A percentile compares a stretch with the other conserved stretches of the same genome.
phyloP scores from a whole-genome alignment of 352 stramenopile species.

The Elongisporangium undulatum region DNA sequence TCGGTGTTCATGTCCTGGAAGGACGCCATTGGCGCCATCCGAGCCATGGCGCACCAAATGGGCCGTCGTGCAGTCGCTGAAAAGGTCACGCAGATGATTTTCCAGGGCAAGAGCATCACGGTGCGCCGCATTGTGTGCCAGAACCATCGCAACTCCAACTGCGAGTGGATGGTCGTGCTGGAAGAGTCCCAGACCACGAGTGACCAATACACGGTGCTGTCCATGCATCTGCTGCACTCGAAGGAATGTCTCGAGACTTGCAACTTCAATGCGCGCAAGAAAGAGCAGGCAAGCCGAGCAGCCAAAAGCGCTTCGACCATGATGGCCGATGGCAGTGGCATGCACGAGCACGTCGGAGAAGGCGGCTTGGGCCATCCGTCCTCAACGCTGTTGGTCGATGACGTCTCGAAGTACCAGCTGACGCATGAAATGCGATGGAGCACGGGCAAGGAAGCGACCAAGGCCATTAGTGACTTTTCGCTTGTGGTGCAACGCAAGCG shows the following conservation, averaged over 20 bases:
- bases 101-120: slow-evolving; percentile 35
- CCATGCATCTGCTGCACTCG: slow-evolving; percentile 54
- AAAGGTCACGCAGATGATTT: slow-evolving; percentile 39
- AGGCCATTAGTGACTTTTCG: slow-evolving; percentile 71
- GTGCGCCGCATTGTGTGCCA: slow-evolving; percentile 59
- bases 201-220: slow-evolving; percentile 50
- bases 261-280: slow-evolving; percentile 67
- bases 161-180: slow-evolving; percentile 55
- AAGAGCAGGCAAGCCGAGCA: slow-evolving; percentile 10
- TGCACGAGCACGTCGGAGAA: slow-evolving; percentile 1
- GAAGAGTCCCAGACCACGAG: slow-evolving; percentile 33
- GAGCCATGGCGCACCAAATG: slow-evolving; percentile 48
- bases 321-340: slow-evolving; percentile 4
- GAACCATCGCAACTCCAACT: slow-evolving; percentile 74
- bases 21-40: slow-evolving; percentile 43
- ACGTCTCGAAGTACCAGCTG: slow-evolving; percentile 62
- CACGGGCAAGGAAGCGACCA: slow-evolving; percentile 72
- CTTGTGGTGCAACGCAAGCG: slow-evolving; percentile 78
- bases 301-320: not conserved
- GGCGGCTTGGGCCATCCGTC: slow-evolving; percentile 13
- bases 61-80: slow-evolving; percentile 49
- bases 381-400: slow-evolving; percentile 45
- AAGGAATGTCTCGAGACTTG: slow-evolving; percentile 75
- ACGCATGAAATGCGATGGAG: slow-evolving; percentile 81
- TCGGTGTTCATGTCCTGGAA: slow-evolving; percentile 57